Conservation (phyloP, 2,329 filamentous ascomycete genomes). For the Fusarium globosum region DNA sequence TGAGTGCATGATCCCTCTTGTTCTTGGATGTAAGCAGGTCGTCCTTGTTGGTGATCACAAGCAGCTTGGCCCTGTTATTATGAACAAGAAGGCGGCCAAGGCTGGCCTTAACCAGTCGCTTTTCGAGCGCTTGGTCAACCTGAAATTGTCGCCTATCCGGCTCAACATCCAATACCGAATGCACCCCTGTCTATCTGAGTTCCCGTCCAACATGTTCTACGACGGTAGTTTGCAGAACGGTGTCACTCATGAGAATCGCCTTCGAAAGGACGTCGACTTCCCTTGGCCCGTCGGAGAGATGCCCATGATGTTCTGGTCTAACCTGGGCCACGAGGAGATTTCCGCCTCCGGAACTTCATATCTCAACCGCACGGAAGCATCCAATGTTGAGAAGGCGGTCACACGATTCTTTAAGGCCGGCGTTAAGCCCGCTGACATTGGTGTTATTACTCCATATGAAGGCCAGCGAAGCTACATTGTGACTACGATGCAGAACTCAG, state of each 20-base stretch:
- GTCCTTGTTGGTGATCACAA: constrained; percentile 99
- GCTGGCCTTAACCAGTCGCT: constrained; percentile 98
- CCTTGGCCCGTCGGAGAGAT: constrained; percentile 95
- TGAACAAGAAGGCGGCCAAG: constrained; percentile 99
- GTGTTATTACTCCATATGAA: constrained; percentile 98
- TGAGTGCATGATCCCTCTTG: constrained; percentile 98
- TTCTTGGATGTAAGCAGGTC: constrained; percentile 97
- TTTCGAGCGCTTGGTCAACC: constrained; percentile 93
- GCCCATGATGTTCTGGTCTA: constrained; percentile 99
- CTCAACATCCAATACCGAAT: constrained; percentile 98
- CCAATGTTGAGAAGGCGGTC: constrained; percentile 98
- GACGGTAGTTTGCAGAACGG: constrained; percentile 97
- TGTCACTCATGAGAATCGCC: constrained; percentile 87
- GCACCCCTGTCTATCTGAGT: constrained; percentile 97
- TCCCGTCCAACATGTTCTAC: constrained; percentile 99
- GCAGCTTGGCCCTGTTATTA: constrained; percentile 97
- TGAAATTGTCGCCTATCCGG: constrained; percentile 90
- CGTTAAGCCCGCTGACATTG: constrained; percentile 92
- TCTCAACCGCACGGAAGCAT: constrained; percentile 95
- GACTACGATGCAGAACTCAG: constrained; percentile 98
- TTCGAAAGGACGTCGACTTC: constrained; percentile 95
- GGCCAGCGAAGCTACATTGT: constrained; percentile 98
- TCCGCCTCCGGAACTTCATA: constrained; percentile 98
- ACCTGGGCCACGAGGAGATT: constrained; percentile 96
- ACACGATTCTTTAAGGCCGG: constrained; percentile 99